Evolutionary conservation across 345 rosid genomes (phyloP).

Genomic region (Populus simonii): DNA sequence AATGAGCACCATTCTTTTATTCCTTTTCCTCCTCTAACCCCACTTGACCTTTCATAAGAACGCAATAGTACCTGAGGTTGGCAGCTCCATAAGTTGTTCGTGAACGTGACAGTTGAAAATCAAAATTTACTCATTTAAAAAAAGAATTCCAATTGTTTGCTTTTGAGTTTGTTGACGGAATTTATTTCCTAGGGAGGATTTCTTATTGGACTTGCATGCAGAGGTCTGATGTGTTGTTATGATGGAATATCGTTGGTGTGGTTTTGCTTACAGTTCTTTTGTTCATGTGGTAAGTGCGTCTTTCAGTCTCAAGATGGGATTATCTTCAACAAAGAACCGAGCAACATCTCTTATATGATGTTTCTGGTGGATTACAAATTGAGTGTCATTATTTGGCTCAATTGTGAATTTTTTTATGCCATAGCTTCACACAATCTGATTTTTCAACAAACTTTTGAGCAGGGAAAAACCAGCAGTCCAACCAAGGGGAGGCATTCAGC

Average conservation of each 20-base stretch:
- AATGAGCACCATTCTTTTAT: background rate
- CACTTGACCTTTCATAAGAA: background rate
- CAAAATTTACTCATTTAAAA: background rate
- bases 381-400: background rate
- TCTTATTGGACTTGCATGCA: background rate
- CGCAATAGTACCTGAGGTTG: background rate
- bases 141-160: background rate
- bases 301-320: background rate
- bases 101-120: background rate
- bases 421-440: background rate
- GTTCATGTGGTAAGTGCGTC: background rate
- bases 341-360: background rate
- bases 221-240: too few species aligned
- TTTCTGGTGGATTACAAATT: background rate
- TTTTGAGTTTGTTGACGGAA: background rate
- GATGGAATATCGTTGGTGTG: background rate
- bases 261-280: background rate
- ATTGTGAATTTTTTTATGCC: background rate
- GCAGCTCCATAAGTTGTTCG: too few species aligned
- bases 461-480: constrained; percentile 9
- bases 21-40: background rate
- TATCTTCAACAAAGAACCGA: background rate
- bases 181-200: background rate
- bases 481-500: background rate
- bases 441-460: background rate